Base-by-base conservation (phyloP, 345 rosid species). In the Heritiera littoralis region DNA sequence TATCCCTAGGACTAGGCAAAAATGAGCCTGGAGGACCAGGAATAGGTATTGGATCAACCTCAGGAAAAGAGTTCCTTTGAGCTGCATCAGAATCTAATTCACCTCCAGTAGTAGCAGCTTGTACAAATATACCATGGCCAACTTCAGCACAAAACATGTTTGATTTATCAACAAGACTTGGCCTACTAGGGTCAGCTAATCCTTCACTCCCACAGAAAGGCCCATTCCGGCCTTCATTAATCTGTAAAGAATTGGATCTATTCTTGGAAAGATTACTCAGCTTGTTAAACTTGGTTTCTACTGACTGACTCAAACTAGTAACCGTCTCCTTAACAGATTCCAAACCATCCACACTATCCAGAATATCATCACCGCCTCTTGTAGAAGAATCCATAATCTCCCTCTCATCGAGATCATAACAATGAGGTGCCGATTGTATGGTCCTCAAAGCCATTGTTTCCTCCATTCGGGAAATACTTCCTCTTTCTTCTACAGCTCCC, bases 11-110 rank as follows among this genome's bases (percentile, higher is more conserved):
- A 85, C 99, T 95, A 0, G 99, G 98, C 86, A 95, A 86, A 87
- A 92, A 93, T 23, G 99, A 95, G 5, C 99, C 99, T 0, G 99
- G 99, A 68, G 99, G 99, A 60, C 99, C 99, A 14, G 99, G 99
- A 66, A 95, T 95, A 46, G 93, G 97, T 81, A 95, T 95, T 9
- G 94, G 92, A 85, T 95, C 99, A 79, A 95, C 93, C 82, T 92
- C 98, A 45, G 87, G 89, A 79, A 88, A 94, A 54, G 86, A 87
- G 85, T 82, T 86, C 77, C 85, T 88, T 79, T 84, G 80, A 48
- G 83, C 88, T 48, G 78, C 83, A 69, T 85, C 89, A 70, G 90
- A 80, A 78, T 84, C 89, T 81, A 85, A 75, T 72, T 85, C 88
- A 79, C 82, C 72, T 35, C 76, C 83, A 17, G 82, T 77, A 41